Percentiles rank a stretch among this genome's conserved stretches.
These are phyloP conservation scores for Lunasporangiospora selenospora DNA, from an alignment of 192 early-diverging fungal genomes.

Conservation along the genomic window DNA sequence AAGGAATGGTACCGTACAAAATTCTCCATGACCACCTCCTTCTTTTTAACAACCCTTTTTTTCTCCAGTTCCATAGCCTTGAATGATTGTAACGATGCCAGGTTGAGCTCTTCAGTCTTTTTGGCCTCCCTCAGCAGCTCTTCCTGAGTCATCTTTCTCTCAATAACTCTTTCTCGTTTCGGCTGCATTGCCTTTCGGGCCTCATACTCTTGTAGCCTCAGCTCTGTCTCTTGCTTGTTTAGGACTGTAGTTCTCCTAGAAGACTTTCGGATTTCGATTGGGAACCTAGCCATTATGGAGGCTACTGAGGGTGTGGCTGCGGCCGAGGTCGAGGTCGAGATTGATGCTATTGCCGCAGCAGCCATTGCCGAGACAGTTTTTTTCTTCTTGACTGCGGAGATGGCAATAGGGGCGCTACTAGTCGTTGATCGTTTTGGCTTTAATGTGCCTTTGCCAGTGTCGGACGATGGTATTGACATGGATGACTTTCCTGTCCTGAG, in stretches of 20 bases:
- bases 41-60: conserved; percentile 51
- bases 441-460: neutral
- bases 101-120: conserved; percentile 59
- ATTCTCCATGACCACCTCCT: conserved; percentile 39
- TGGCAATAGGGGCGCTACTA: too few species aligned
- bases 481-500: conserved; percentile 35
- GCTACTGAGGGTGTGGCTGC: neutral
- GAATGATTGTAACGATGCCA: conserved; percentile 55
- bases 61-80: conserved; percentile 58
- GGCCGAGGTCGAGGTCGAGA: conserved; percentile 13
- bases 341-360: neutral
- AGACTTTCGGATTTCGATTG: conserved; percentile 52
- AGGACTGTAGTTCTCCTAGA: conserved; percentile 55
- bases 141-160: conserved; percentile 56
- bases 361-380: neutral
- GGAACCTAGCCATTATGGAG: conserved; percentile 18
- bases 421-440: conserved; percentile 3
- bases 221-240: conserved; percentile 56
- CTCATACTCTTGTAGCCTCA: conserved; percentile 55
- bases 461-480: conserved; percentile 1
- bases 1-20: conserved; percentile 59
- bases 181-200: conserved; percentile 49
- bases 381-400: neutral
- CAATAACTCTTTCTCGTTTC: conserved; percentile 50
- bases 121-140: conserved; percentile 59